phyloP scores from a whole-genome alignment of 495 filamentous ascomycete species.

The Echria macrotheca region DNA sequence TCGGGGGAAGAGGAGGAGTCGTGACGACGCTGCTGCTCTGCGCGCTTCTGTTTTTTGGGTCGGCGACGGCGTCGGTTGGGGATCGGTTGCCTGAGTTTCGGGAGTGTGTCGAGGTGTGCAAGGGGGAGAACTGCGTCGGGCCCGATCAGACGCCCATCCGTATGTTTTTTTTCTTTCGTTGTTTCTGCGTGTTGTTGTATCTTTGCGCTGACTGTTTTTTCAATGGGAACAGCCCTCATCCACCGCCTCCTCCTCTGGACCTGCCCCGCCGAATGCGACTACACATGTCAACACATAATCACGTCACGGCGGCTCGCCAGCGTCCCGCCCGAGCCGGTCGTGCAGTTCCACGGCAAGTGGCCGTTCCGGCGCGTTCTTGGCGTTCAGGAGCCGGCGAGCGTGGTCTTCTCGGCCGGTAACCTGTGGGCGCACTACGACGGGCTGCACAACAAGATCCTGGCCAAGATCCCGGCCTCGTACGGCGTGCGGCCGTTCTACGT shows the following conservation, averaged over 20 bases:
- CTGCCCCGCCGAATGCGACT: conserved; percentile 93
- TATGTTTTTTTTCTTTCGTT: too few species aligned
- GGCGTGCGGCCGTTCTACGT: conserved; percentile 76
- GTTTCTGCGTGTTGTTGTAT: conserved; percentile 3
- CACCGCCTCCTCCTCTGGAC: conserved; percentile 69
- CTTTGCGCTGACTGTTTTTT: neutral
- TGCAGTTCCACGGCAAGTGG: conserved; percentile 99
- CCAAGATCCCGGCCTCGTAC: conserved; percentile 64
- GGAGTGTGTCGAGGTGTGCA: conserved; percentile 83
- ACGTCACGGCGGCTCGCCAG: conserved; percentile 66
- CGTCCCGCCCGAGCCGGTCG: conserved; percentile 51
- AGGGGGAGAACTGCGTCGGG: conserved; percentile 67
- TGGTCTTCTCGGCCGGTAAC: conserved; percentile 90
- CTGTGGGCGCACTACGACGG: conserved; percentile 81
- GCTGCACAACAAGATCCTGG: conserved; percentile 61
- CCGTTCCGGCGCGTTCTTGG: conserved; percentile 85
- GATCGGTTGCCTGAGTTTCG: conserved; percentile 86
- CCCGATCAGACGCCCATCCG: conserved; percentile 44
- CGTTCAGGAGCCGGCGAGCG: conserved; percentile 89
- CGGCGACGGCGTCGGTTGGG: conserved; percentile 66
- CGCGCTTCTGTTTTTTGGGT: conserved; percentile 41
- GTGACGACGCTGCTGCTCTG: too few species aligned
- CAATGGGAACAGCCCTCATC: conserved; percentile 58
- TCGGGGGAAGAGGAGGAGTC: too few species aligned
- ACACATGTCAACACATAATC: conserved; percentile 93